These are phyloP conservation scores for Aureobasidium sp. DNA, from an alignment of 2,329 filamentous ascomycete species.

Conservation along the genomic window DNA sequence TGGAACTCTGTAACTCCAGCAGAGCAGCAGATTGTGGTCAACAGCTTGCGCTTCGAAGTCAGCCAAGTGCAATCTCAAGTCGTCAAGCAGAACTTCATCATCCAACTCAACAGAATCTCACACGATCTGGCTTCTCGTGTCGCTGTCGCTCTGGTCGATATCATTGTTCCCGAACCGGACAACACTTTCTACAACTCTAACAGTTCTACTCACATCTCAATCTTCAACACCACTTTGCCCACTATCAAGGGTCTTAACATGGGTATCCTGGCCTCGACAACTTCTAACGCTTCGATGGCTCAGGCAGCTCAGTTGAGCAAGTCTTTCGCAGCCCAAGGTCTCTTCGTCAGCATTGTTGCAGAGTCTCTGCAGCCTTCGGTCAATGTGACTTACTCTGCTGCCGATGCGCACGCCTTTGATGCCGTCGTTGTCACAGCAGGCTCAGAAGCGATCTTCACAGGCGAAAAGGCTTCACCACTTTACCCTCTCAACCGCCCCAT, in stretches of 20 bases:
- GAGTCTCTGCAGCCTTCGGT: conserved; percentile 48
- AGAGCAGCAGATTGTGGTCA: conserved; percentile 53
- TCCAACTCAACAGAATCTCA: conserved; percentile 61
- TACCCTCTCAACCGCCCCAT: conserved; percentile 59
- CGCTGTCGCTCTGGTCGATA: conserved; percentile 58
- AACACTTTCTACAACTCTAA: conserved; percentile 60
- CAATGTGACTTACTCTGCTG: conserved; percentile 63
- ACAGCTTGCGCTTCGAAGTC: conserved; percentile 58
- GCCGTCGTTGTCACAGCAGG: conserved; percentile 62
- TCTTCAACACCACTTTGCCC: conserved; percentile 49
- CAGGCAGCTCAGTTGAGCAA: conserved; percentile 44
- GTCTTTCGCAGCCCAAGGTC: conserved; percentile 39
- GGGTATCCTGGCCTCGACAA: conserved; percentile 49
- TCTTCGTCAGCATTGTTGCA: conserved; percentile 52
- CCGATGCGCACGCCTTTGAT: conserved; percentile 54
- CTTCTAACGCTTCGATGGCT: conserved; percentile 34
- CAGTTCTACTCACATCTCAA: conserved; percentile 51
- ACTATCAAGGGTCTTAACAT: conserved; percentile 56
- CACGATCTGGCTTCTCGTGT: conserved; percentile 59
- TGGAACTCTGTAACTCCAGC: conserved; percentile 61
- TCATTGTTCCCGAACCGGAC: conserved; percentile 51
- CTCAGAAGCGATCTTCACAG: conserved; percentile 43
- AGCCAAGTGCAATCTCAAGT: conserved; percentile 68
- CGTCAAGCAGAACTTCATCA: conserved; percentile 59
- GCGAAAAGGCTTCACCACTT: conserved; percentile 48